Evolutionary conservation across 257 asterid species (phyloP).

Genomic region (Asclepias syriaca): DNA sequence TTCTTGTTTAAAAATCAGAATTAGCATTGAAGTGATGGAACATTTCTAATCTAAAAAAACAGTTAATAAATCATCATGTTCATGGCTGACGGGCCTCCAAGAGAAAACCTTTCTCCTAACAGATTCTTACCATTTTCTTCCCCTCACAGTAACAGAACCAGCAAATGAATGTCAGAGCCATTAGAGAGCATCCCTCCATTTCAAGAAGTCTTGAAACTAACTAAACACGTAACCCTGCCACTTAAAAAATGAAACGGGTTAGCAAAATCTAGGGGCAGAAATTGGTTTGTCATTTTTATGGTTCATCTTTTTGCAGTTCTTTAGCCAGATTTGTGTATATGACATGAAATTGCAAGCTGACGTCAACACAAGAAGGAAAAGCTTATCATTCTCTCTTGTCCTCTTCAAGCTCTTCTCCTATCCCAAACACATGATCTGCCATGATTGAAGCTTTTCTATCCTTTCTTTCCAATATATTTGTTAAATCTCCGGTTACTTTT

Average conservation of each 20-base stretch:
- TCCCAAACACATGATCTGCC: constrained; percentile 60
- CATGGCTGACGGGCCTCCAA: neutral
- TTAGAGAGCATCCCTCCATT: neutral
- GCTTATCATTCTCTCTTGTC: constrained; percentile 34
- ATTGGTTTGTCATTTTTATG: neutral
- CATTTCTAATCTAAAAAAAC: neutral
- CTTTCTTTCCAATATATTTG: constrained; percentile 49
- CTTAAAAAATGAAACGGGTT: neutral
- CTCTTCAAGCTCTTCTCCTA: constrained; percentile 39
- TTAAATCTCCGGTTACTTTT: constrained; percentile 61
- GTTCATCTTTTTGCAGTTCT: constrained; percentile 8
- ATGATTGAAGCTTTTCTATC: constrained; percentile 41
- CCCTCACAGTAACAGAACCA: neutral
- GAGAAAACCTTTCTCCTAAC: neutral
- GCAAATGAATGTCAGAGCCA: neutral
- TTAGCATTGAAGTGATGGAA: constrained; percentile 1
- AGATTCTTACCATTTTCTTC: neutral
- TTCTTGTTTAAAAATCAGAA: neutral
- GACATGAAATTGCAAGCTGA: neutral
- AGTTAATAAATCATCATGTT: neutral
- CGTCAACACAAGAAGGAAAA: neutral
- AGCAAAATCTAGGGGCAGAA: constrained; percentile 5
- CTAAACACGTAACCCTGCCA: neutral
- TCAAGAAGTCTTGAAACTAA: neutral
- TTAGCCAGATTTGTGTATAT: neutral